A percentile compares a stretch with the other conserved stretches of the same genome.
These are phyloP conservation scores for Saccharomyces hybrid DNA, from an alignment of 1,139 yeast genomes.

Conservation along the genomic window DNA sequence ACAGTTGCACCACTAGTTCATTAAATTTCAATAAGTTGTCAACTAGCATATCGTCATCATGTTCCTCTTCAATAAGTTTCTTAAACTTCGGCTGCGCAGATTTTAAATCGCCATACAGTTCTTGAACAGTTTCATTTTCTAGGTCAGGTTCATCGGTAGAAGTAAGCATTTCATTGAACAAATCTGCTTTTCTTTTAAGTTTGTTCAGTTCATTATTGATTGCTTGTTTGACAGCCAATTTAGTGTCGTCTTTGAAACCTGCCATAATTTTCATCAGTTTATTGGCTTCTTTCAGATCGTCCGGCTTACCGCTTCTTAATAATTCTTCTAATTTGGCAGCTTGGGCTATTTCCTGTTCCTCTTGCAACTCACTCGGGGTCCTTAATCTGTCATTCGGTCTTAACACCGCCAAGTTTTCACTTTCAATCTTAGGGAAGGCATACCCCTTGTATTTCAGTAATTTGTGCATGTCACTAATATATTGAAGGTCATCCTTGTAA, in stretches of 20 bases:
- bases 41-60: conserved; percentile 61
- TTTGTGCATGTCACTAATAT: conserved; percentile 93
- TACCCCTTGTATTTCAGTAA: conserved; percentile 82
- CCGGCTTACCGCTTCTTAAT: conserved; percentile 91
- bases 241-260: conserved; percentile 80
- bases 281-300: conserved; percentile 92
- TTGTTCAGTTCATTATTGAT: conserved; percentile 81
- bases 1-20: conserved; percentile 65
- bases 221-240: conserved; percentile 61
- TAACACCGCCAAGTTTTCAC: conserved; percentile 88
- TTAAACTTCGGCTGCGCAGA: conserved; percentile 83
- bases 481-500: conserved; percentile 85
- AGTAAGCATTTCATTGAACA: conserved; percentile 80
- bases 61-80: conserved; percentile 72
- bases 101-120: conserved; percentile 71
- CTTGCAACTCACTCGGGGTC: conserved; percentile 82
- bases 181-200: conserved; percentile 79
- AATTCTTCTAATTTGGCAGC: conserved; percentile 93
- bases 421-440: conserved; percentile 81
- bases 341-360: conserved; percentile 88
- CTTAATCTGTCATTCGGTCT: conserved; percentile 87
- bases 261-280: conserved; percentile 97
- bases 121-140: conserved; percentile 65
- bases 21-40: conserved; percentile 60
- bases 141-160: conserved; percentile 49